These are phyloP conservation scores for Trypethelium eluteriae DNA, from an alignment of 495 filamentous ascomycete genomes.

Conservation along the genomic window DNA sequence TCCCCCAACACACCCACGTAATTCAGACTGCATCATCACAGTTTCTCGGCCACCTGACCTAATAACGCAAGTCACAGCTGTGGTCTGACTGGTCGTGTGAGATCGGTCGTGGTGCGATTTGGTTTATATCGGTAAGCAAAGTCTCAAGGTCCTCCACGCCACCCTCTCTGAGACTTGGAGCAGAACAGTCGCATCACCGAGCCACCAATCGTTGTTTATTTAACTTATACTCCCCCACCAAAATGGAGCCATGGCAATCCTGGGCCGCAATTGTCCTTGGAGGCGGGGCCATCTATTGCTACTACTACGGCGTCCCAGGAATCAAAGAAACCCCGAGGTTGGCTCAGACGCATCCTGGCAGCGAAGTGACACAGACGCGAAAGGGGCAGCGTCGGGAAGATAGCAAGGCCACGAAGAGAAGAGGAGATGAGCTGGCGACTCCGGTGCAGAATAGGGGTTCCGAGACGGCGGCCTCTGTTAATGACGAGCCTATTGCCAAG, in stretches of 20 bases:
- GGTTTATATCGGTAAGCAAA: not conserved
- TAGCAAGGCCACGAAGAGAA: slow-evolving; percentile 1
- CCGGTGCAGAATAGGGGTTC: not conserved
- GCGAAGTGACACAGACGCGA: slow-evolving; percentile 3
- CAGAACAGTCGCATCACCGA: not conserved
- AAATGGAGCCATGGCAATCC: slow-evolving; percentile 27
- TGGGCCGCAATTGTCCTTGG: slow-evolving; percentile 26
- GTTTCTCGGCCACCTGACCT: not conserved
- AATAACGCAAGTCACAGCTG: too few species aligned
- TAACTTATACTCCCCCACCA: not conserved
- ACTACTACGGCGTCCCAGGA: slow-evolving; percentile 22
- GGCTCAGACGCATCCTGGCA: slow-evolving; percentile 10
- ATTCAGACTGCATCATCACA: not conserved
- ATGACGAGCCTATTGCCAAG: slow-evolving; percentile 5
- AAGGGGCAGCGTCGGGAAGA: not conserved
- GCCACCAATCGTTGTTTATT: not conserved
- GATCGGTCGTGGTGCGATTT: not conserved
- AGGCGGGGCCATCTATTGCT: slow-evolving; percentile 22
- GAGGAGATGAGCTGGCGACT: not conserved
- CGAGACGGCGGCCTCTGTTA: not conserved
- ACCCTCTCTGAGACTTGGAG: not conserved
- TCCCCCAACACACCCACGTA: not conserved
- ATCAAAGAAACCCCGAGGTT: slow-evolving; percentile 13
- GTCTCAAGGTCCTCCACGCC: not conserved
- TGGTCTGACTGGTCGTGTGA: not conserved